Base-by-base conservation (phyloP, 352 stramenopile genomes). In the Globisporangium yorkense region DNA sequence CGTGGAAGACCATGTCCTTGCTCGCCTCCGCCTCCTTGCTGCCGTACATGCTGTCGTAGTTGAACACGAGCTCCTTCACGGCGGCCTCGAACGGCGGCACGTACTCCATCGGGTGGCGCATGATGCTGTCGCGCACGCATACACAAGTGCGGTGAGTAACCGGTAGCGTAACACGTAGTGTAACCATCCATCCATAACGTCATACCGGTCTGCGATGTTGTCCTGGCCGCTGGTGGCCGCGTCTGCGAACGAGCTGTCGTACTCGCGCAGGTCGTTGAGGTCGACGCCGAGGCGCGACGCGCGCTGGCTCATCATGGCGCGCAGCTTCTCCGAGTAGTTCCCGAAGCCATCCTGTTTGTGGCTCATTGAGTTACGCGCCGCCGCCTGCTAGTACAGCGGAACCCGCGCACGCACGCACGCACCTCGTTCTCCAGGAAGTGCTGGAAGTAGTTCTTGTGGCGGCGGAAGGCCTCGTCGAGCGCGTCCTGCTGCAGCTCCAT, bases 201-300 rank as follows among this genome's bases (percentile, higher is more conserved):
- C 50, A 35, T 68, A 67, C 51, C 70, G 59, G 67, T 87, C 80
- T 16, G 84, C 80, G 63, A 92, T 92, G 61, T 92, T 92, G 56
- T 91, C 80, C 62, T 84, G 72, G 15, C 57, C 67, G 61, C 61
- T 70, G 43, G 77, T 71, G 27, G 76, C 75, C 37, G 72, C 48
- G 65, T 88, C 74, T 41, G 73, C 80, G 67, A 97, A 91, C 45
- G 80, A 75, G 44, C 78, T 82, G 72, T 97, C 89, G 71, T 96
- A 96, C 59, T 94, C 84, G 56, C 89, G 77, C 43, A 97, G 67
- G 59, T 97, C 84, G 62, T 97, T 96, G 9, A 97, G 74, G 62
- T 97, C 84, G 40, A 98, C 74, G 10, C 93, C 63, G 12, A 98
- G 68, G 7, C 92, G 80, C 52, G 71, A 61, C 49, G 55, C 65